Evolutionary conservation across 495 filamentous ascomycete genomes (phyloP).

Genomic region (Aspergillus steynii): DNA sequence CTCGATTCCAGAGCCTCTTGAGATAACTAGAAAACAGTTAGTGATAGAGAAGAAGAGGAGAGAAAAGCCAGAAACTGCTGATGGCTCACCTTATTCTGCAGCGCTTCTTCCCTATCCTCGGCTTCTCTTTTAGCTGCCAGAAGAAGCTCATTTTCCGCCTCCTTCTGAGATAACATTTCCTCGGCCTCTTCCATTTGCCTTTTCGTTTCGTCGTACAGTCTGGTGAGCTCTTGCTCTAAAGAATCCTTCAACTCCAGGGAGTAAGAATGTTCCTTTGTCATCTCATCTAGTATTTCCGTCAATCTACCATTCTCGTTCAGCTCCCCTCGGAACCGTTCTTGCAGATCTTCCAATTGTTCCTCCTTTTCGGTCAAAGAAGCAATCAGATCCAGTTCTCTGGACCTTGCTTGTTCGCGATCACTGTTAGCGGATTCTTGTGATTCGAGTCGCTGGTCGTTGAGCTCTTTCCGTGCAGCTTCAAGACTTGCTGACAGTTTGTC

Average conservation of each 20-base stretch:
- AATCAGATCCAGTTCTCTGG: constrained; percentile 43
- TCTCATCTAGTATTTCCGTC: constrained; percentile 17
- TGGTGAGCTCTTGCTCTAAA: constrained; percentile 23
- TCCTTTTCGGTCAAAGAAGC: constrained; percentile 49
- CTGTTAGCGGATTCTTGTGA: constrained; percentile 23
- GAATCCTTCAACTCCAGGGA: constrained; percentile 11
- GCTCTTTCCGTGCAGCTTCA: constrained; percentile 23
- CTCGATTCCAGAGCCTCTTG: constrained; percentile 25
- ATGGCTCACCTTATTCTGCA: constrained; percentile 31
- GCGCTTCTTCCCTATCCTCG: constrained; percentile 17
- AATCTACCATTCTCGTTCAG: constrained; percentile 22
- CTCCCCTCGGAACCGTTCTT: constrained; percentile 24
- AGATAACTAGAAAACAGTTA: constrained; percentile 17
- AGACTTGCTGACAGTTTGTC: constrained; percentile 34
- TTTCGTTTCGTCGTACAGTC: constrained; percentile 13
- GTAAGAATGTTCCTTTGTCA: constrained; percentile 22
- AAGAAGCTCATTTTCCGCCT: constrained; percentile 28
- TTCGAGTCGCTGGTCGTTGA: constrained; percentile 26
- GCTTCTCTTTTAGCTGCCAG: constrained; percentile 22
- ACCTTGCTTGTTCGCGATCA: constrained; percentile 36
- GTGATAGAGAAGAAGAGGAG: background rate
- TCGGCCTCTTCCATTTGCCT: constrained; percentile 20
- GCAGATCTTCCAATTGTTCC: constrained; percentile 42
- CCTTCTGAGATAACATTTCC: constrained; percentile 23
- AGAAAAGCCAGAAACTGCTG: background rate